Conservation (phyloP, 257 asterid species). For the Solanum etuberosum region DNA sequence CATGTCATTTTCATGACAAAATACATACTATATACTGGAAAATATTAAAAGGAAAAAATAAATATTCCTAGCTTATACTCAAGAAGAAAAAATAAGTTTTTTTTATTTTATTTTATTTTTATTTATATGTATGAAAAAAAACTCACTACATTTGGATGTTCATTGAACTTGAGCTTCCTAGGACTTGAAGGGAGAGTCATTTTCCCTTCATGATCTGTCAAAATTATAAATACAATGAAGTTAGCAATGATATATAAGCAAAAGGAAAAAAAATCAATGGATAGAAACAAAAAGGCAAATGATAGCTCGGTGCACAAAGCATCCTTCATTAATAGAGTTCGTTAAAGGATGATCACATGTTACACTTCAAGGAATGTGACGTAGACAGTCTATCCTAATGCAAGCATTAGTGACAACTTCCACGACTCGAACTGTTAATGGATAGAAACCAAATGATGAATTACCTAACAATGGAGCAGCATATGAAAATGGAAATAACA, state of each 20-base stretch:
- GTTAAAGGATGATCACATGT: background rate
- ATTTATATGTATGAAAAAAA: background rate
- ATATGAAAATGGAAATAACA: slow-evolving; percentile 25
- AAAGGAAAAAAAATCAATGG: background rate
- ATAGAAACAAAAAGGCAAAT: background rate
- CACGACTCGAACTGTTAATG: background rate
- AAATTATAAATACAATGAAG: background rate
- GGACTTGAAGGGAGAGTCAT: slow-evolving; percentile 19
- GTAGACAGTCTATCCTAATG: background rate
- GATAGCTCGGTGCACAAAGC: background rate
- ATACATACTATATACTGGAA: background rate
- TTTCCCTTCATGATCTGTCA: slow-evolving; percentile 20
- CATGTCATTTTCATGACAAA: background rate
- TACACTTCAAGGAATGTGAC: background rate
- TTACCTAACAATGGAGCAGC: background rate
- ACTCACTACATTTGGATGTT: slow-evolving; percentile 15
- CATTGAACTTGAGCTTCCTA: slow-evolving; percentile 40
- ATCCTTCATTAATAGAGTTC: background rate
- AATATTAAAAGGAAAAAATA: background rate
- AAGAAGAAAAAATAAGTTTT: background rate
- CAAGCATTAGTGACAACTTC: background rate
- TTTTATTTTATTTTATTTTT: too few relatives aligned
- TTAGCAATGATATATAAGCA: background rate
- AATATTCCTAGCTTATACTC: background rate
- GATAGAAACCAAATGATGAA: background rate